Conservation (phyloP, 2,329 filamentous ascomycete genomes). For the Aspergillus costaricaensis region DNA sequence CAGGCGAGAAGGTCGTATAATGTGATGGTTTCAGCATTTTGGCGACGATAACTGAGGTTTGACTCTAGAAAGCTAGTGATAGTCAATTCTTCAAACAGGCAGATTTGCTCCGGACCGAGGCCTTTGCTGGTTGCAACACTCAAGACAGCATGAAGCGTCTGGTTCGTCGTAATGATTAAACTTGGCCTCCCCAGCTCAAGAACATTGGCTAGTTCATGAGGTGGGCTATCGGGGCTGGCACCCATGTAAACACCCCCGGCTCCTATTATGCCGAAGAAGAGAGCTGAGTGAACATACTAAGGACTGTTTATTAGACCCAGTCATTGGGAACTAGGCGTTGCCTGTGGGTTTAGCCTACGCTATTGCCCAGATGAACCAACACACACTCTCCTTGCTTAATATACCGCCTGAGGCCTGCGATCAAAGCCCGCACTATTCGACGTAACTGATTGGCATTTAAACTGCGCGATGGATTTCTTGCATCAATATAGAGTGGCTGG, state of each 20-base stretch:
- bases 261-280: constrained; percentile 33
- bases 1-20: constrained; percentile 35
- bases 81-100: constrained; percentile 22
- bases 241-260: constrained; percentile 47
- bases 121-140: constrained; percentile 23
- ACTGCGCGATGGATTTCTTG: constrained; percentile 26
- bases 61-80: neutral
- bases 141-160: constrained; percentile 31
- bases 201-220: constrained; percentile 46
- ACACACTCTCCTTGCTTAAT: constrained; percentile 36
- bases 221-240: constrained; percentile 45
- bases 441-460: constrained; percentile 27
- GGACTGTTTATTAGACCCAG: neutral
- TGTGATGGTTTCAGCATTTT: neutral
- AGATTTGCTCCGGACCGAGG: constrained; percentile 18
- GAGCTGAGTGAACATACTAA: constrained; percentile 23
- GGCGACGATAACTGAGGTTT: neutral
- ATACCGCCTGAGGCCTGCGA: constrained; percentile 29
- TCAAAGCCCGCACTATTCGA: constrained; percentile 27
- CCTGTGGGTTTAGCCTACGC: constrained; percentile 20
- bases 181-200: constrained; percentile 41
- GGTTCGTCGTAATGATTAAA: constrained; percentile 40
- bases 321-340: neutral
- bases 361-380: constrained; percentile 34
- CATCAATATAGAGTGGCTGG: constrained; percentile 36